Base-by-base conservation (phyloP, 768 basidiomycete species). In the Phaffia tasmanica region DNA sequence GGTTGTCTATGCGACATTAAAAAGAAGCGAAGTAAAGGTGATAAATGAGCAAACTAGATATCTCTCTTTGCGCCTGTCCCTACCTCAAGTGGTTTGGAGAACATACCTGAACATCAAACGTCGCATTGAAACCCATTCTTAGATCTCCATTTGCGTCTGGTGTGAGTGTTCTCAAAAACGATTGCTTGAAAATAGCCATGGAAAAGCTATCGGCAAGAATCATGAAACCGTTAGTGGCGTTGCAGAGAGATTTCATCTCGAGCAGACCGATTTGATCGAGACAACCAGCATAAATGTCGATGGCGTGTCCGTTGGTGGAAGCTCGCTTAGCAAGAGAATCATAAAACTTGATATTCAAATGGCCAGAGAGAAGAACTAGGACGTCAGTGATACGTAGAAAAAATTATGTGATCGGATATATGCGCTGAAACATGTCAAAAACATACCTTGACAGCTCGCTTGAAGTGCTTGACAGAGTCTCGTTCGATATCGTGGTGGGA, bases 401-500 rank as follows among this genome's bases (percentile, higher is more conserved):
- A 27, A 3, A 9, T 6, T 21, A 27, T n/a, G 27, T 27, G n/a
- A 32, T 58, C 25, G 7, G 4, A n/a, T 32, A 23, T 21, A 58
- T 7, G 5, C 8, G 57, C 62, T 63, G 23, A 18, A 19, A 21
- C 1, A 60, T 14, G 46, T 30, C 1, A 42, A 7, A 4, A 18
- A 72, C 80, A 59, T 69, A 93, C 94, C 85, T 98, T 99, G 70
- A 85, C 83, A 18, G 95, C 91, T 55, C 91, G 86, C 79, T 97
- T 98, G 80, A 86, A 98, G 75, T 99, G 92, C 77, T 97, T 98
- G 54, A 87, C 93, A 69, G 84, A 87, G 76, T 99, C 95, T 23
- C 91, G 82, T 73, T 99, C 95, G 72, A 98, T 98, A 73, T 99
- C 95, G 78, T 98, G 94, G 75, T 99, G 95, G 9, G 92, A 95